A percentile compares a stretch with the other conserved stretches of the same genome.
phyloP scores from a whole-genome alignment of 1,139 yeast species.

The Candida glucosophila region DNA sequence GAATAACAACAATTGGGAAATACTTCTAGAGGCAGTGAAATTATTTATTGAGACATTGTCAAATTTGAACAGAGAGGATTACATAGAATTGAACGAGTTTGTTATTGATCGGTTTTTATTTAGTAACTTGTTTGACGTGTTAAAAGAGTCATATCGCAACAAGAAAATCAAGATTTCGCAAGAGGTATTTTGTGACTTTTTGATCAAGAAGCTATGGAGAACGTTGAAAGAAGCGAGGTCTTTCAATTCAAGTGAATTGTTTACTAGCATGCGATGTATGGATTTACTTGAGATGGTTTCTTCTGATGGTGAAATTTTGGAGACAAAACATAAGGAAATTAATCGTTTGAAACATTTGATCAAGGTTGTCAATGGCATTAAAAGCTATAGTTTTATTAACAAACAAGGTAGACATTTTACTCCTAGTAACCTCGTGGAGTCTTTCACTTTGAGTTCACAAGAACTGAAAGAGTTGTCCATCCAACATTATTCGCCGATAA shows the following conservation, averaged over 20 bases:
- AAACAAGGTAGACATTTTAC: constrained; percentile 21
- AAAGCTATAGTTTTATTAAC: constrained; percentile 29
- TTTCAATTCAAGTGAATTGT: constrained; percentile 39
- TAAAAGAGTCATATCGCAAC: constrained; percentile 13
- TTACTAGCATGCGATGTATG: constrained; percentile 32
- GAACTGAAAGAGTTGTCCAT: constrained; percentile 2
- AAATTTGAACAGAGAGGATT: constrained; percentile 13
- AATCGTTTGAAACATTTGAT: constrained; percentile 19
- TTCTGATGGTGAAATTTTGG: constrained; percentile 5
- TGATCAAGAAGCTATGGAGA: constrained; percentile 43
- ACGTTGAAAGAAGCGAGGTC: constrained; percentile 41
- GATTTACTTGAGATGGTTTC: constrained; percentile 20
- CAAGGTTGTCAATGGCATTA: constrained; percentile 21
- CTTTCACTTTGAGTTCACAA: constrained; percentile 15
- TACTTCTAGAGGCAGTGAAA: constrained; percentile 14
- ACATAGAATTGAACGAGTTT: constrained; percentile 21
- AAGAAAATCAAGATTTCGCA: constrained; percentile 9
- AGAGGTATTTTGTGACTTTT: constrained; percentile 12
- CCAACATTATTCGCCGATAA: constrained; percentile 14
- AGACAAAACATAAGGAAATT: constrained; percentile 10
- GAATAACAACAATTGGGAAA: constrained; percentile 23
- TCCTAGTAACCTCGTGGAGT: constrained; percentile 20
- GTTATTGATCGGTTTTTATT: constrained; percentile 33
- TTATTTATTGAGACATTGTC: constrained; percentile 19
- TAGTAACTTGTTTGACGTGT: constrained; percentile 25